Conservation (phyloP, 306 rosid genomes). For the Pterocarpus macrocarpus region DNA sequence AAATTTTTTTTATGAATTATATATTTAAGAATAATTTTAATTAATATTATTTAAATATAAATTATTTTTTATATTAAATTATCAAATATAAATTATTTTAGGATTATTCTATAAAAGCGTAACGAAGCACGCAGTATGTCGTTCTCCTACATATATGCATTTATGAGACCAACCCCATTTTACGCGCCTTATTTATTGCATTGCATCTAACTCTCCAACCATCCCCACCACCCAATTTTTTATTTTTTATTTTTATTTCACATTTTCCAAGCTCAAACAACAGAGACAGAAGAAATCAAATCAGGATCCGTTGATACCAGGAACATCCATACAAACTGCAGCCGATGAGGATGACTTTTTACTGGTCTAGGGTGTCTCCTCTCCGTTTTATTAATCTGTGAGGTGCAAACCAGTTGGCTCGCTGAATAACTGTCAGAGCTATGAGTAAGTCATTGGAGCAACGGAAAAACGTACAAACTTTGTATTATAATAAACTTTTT, state of each 20-base stretch:
- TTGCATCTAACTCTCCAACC: constrained; percentile 63
- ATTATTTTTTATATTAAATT: too few relatives aligned
- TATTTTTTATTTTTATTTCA: constrained; percentile 19
- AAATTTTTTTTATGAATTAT: too few relatives aligned
- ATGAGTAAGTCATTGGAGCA: constrained; percentile 80
- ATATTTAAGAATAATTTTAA: too few relatives aligned
- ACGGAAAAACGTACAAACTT: constrained; percentile 39
- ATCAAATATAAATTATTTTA: too few relatives aligned
- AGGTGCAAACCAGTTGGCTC: constrained; percentile 58
- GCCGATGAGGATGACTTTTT: constrained; percentile 34
- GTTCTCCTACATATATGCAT: constrained; percentile 40
- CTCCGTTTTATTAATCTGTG: constrained; percentile 46
- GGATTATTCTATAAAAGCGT: too few relatives aligned
- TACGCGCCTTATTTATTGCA: constrained; percentile 59
- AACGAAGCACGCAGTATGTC: too few relatives aligned
- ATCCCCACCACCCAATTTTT: constrained; percentile 50
- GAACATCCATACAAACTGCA: constrained; percentile 35
- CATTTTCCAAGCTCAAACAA: constrained; percentile 42
- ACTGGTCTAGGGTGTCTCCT: neutral
- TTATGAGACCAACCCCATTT: constrained; percentile 60
- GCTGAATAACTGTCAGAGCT: constrained; percentile 58
- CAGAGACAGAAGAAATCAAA: constrained; percentile 6
- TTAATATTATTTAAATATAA: too few relatives aligned
- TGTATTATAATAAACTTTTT: neutral
- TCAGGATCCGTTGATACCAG: constrained; percentile 39